Evolutionary conservation across 495 filamentous ascomycete genomes (phyloP), one percentile per base, ranked within the genome.

Genomic region (Corynascus novoguineensis): DNA sequence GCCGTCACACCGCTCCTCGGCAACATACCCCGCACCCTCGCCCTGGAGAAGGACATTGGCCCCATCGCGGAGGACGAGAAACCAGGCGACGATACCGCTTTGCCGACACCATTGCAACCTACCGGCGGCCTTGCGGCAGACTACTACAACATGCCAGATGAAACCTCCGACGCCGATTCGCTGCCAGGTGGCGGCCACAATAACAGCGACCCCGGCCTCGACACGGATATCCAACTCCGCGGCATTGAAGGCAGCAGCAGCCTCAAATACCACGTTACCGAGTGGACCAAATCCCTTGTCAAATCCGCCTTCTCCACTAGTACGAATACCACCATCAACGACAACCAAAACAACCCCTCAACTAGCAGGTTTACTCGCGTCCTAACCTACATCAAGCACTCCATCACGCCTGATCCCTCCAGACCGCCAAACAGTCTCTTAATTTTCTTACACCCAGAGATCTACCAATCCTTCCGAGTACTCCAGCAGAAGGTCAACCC

Each of bases 1-100:
- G 89, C 93, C 27, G 73, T 97, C 42, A 75, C 81, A 11, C 92
- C 90, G 0, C 77, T 90, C 1, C 78, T 91, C 55, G 76, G 83
- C 60, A 91, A 85, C 64, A 78, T 91, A 3, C 86, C 85, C 17
- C 79, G 71, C 37, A 78, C 71, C 12, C 75, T 75, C 5, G 75
- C 77, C 11, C 62, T 73, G 4, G 79, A 67, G 28, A 61, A 78
- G 48, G 84, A 88, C 59, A 80, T 86, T 49, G 71, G 68, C 21
- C 66, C 61, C 31, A 64, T 70, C 27, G 64, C 79, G 27, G 60
- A 73, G 7, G 63, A 64, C 12, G 55, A 49, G 1, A 21, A 25
- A 2, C 38, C 53, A 8, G 71, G 68, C 28, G 65, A 74, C 28
- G 70, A 72, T 42, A 52, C 42, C 49, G 29, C 31, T 48, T 35